Evolutionary conservation across 352 stramenopile species (phyloP).

Genomic region (Globisporangium iwayamae): DNA sequence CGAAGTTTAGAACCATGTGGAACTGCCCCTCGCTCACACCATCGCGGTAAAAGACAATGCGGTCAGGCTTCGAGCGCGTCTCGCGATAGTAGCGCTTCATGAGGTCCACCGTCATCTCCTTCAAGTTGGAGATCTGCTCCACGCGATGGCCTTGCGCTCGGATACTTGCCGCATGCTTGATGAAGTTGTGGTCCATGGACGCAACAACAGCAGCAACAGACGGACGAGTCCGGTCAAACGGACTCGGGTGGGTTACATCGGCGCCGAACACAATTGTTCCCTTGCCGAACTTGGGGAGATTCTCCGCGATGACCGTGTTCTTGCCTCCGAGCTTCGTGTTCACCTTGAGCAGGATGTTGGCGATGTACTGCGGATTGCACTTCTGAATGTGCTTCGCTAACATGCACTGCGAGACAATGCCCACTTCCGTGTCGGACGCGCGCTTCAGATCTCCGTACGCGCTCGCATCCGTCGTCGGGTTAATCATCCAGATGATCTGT

Average conservation of each 20-base stretch:
- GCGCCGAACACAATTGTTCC: conserved; percentile 81
- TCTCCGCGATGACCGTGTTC: conserved; percentile 49
- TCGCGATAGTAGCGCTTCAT: conserved; percentile 69
- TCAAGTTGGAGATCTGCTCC: conserved; percentile 68
- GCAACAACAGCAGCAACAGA: conserved; percentile 81
- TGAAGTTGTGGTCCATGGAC: conserved; percentile 72
- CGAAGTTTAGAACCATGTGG: conserved; percentile 70
- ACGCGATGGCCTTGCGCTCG: conserved; percentile 74
- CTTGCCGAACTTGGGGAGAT: conserved; percentile 38
- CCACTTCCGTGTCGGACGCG: conserved; percentile 66
- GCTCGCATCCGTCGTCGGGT: conserved; percentile 33
- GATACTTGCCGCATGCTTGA: conserved; percentile 60
- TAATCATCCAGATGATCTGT: conserved; percentile 66
- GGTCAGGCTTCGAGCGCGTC: conserved; percentile 52
- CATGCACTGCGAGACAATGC: conserved; percentile 79
- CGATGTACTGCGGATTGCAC: conserved; percentile 60
- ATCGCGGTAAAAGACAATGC: conserved; percentile 87
- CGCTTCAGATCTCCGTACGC: conserved; percentile 72
- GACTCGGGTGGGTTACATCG: conserved; percentile 79
- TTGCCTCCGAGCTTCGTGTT: conserved; percentile 74
- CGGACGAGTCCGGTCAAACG: conserved; percentile 64
- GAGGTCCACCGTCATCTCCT: conserved; percentile 63
- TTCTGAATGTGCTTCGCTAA: conserved; percentile 57
- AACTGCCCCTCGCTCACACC: conserved; percentile 89
- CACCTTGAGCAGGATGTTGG: conserved; percentile 77